These are phyloP conservation scores for Penicillium sp. DNA, from an alignment of 2,329 filamentous ascomycete genomes.

Conservation along the genomic window DNA sequence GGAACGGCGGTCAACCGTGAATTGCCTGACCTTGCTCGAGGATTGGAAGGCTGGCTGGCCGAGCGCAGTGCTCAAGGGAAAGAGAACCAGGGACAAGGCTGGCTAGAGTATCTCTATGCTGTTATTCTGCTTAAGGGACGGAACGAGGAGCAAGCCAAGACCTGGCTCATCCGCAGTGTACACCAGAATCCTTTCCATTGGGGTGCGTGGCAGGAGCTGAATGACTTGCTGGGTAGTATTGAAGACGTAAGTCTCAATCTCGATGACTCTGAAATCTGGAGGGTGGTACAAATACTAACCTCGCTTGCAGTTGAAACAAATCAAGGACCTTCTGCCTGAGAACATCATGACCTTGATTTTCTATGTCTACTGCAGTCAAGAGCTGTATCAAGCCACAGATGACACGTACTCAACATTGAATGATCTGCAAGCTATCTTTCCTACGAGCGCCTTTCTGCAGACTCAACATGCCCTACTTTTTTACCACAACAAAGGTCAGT, in stretches of 20 bases:
- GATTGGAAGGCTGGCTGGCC: slow-evolving; percentile 79
- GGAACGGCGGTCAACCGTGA: slow-evolving; percentile 86
- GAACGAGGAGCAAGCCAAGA: slow-evolving; percentile 81
- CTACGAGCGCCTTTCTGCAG: slow-evolving; percentile 82
- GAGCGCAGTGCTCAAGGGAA: slow-evolving; percentile 65
- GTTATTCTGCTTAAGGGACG: slow-evolving; percentile 88
- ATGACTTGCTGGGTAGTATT: slow-evolving; percentile 73
- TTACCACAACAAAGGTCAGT: slow-evolving; percentile 76
- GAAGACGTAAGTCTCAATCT: slow-evolving; percentile 71
- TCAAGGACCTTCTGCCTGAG: slow-evolving; percentile 74
- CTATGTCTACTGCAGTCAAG: slow-evolving; percentile 85
- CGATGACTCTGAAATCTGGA: too few relatives aligned
- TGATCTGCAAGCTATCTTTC: slow-evolving; percentile 82
- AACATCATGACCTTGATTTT: slow-evolving; percentile 96
- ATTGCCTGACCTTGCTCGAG: slow-evolving; percentile 72
- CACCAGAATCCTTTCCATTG: slow-evolving; percentile 93
- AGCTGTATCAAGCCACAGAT: slow-evolving; percentile 84
- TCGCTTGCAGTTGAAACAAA: slow-evolving; percentile 65
- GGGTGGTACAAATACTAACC: slow-evolving; percentile 22
- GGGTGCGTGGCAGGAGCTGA: slow-evolving; percentile 95
- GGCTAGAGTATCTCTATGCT: slow-evolving; percentile 83
- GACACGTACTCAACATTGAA: slow-evolving; percentile 74
- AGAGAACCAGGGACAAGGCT: slow-evolving; percentile 74
- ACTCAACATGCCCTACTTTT: slow-evolving; percentile 85
- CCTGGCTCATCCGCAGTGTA: slow-evolving; percentile 85